These are phyloP conservation scores for Acanthamoeba lenticulata DNA, from an alignment of 208 protist genomes.

Conservation along the genomic window DNA sequence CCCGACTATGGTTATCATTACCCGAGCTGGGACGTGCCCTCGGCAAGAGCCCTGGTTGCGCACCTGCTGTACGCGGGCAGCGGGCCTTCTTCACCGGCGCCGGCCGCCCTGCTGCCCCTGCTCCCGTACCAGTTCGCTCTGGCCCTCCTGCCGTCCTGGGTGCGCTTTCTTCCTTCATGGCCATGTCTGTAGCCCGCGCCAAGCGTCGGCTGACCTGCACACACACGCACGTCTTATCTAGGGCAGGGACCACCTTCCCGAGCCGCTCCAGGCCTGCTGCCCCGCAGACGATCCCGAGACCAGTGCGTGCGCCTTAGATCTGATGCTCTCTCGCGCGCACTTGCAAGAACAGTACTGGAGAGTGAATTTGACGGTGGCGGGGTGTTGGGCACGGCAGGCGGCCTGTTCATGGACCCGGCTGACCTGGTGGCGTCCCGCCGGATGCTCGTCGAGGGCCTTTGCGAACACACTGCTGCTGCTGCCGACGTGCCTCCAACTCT, in stretches of 20 bases:
- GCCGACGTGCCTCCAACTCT: not conserved
- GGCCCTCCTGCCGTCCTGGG: slow-evolving; percentile 36
- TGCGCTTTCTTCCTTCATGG: not conserved
- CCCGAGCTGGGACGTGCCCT: slow-evolving; percentile 11
- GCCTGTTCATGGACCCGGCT: slow-evolving; percentile 29
- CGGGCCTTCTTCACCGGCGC: not conserved
- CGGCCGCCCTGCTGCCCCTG: not conserved
- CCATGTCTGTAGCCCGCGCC: not conserved
- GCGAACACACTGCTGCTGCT: not conserved
- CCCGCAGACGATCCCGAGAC: not conserved
- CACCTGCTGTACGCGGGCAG: not conserved
- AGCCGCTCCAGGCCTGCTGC: not conserved
- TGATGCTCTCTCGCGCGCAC: not conserved
- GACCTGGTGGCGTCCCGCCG: not conserved
- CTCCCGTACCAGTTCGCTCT: slow-evolving; percentile 35
- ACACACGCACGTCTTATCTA: not conserved
- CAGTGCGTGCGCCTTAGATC: not conserved
- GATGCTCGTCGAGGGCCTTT: not conserved
- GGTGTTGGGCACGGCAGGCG: not conserved
- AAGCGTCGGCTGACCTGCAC: not conserved
- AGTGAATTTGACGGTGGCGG: not conserved
- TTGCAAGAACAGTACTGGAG: not conserved
- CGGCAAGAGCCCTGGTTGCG: not conserved
- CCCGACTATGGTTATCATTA: slow-evolving; percentile 42
- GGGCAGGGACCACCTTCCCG: not conserved